These are phyloP conservation scores for Eruca vesicaria DNA, from an alignment of 441 rosid species.

Conservation along the genomic window DNA sequence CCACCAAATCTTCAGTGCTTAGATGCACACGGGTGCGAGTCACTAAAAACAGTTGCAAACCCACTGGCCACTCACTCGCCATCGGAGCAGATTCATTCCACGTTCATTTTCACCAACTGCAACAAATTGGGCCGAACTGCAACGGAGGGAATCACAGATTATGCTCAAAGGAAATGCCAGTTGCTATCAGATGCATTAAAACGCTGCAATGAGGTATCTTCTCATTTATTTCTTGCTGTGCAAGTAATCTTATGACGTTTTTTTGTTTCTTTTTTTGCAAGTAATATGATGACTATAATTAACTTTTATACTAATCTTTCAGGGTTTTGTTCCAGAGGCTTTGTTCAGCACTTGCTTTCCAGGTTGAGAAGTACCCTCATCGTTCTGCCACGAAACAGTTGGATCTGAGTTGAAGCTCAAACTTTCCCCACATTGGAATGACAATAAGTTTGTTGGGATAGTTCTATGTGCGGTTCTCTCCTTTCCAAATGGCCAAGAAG, in stretches of 20 bases:
- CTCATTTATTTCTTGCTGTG: not conserved
- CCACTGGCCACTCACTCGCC: not conserved
- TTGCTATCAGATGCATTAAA: not conserved
- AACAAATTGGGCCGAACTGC: not conserved
- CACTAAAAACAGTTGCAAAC: not conserved
- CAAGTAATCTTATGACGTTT: too few species aligned
- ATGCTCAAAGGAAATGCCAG: slow-evolving; percentile 18
- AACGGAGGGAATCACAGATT: not conserved
- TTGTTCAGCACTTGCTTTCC: slow-evolving; percentile 20
- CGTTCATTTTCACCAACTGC: slow-evolving; percentile 15
- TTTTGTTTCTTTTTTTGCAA: too few species aligned
- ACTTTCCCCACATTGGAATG: not conserved
- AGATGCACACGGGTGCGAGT: not conserved
- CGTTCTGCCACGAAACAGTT: slow-evolving; percentile 2
- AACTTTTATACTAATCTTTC: not conserved
- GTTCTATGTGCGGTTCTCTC: slow-evolving; percentile 19
- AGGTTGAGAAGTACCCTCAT: slow-evolving; percentile 18
- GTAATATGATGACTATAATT: not conserved
- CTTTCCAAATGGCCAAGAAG: not conserved
- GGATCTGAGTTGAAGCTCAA: not conserved
- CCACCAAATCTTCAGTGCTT: slow-evolving; percentile 7
- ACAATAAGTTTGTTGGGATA: not conserved
- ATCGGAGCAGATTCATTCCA: not conserved
- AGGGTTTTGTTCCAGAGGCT: slow-evolving; percentile 18
- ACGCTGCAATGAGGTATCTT: slow-evolving; percentile 20